Conservation (phyloP, 495 filamentous ascomycete species). For the Xylaria intraflava region DNA sequence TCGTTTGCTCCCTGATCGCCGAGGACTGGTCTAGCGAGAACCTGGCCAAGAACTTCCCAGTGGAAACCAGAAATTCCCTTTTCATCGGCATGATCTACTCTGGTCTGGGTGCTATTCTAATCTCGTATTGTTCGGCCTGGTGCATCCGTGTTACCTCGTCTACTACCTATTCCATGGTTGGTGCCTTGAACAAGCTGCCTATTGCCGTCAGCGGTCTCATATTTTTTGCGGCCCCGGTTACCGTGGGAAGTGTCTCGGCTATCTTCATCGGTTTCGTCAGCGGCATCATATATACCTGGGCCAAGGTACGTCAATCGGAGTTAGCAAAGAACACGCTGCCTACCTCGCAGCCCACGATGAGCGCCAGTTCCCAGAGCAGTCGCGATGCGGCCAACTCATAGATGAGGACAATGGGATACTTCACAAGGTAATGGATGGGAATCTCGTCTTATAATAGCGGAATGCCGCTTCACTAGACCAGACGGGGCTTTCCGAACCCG, state of each 20-base stretch:
- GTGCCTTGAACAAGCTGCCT: conserved; percentile 94
- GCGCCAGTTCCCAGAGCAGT: conserved; percentile 88
- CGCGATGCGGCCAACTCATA: conserved; percentile 60
- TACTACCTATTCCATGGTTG: conserved; percentile 98
- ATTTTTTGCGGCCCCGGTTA: conserved; percentile 93
- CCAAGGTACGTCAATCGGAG: conserved; percentile 77
- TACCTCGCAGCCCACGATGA: conserved; percentile 62
- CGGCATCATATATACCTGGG: conserved; percentile 85
- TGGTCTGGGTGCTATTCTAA: conserved; percentile 89
- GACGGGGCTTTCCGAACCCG: conserved; percentile 1
- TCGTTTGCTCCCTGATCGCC: conserved; percentile 71
- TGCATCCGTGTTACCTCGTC: conserved; percentile 95
- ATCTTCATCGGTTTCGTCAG: conserved; percentile 85
- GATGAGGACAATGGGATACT: neutral
- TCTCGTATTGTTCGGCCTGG: conserved; percentile 98
- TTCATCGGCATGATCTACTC: conserved; percentile 90
- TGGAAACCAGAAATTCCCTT: conserved; percentile 63
- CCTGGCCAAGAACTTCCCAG: conserved; percentile 80
- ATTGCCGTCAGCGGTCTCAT: conserved; percentile 84
- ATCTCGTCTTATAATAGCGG: no score
- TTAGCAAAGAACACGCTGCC: conserved; percentile 61
- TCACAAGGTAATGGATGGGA: conserved; percentile 4
- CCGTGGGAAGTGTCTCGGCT: conserved; percentile 83
- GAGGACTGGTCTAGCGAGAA: conserved; percentile 92
- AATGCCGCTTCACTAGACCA: conserved; percentile 14